These are phyloP conservation scores for Fusarium sterilihyphosum DNA, from an alignment of 2,329 filamentous ascomycete genomes.

Conservation along the genomic window DNA sequence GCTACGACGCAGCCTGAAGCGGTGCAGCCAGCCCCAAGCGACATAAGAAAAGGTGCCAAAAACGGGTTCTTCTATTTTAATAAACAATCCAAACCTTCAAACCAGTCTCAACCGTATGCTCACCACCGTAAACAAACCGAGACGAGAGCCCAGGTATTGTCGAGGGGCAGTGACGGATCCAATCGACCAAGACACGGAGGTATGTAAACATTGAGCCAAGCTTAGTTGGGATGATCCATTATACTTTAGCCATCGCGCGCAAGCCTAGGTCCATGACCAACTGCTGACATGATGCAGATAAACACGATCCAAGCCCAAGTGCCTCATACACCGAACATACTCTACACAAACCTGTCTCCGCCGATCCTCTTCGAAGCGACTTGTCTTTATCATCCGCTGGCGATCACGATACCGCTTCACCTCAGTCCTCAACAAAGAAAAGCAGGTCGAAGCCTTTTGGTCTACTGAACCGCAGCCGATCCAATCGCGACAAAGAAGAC, in stretches of 20 bases:
- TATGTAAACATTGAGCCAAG: constrained; percentile 43
- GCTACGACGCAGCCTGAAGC: constrained; percentile 19
- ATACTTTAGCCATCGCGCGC: constrained; percentile 29
- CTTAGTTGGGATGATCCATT: constrained; percentile 21
- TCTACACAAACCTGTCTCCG: constrained; percentile 52
- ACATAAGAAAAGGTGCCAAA: constrained; percentile 57
- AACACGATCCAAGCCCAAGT: constrained; percentile 33
- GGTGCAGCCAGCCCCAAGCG: constrained; percentile 42
- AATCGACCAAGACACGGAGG: constrained; percentile 46
- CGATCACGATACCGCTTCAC: constrained; percentile 55
- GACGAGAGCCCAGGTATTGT: constrained; percentile 51
- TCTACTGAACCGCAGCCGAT: constrained; percentile 62
- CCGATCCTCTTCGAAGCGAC: constrained; percentile 61
- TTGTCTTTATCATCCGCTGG: constrained; percentile 61
- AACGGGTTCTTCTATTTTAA: constrained; percentile 63
- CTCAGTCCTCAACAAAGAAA: constrained; percentile 54
- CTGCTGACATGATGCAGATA: constrained; percentile 37
- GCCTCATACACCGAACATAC: constrained; percentile 44
- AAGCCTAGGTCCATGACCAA: constrained; percentile 18
- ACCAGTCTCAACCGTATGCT: constrained; percentile 43
- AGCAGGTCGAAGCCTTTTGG: constrained; percentile 66
- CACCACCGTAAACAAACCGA: constrained; percentile 47
- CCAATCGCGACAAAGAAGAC: constrained; percentile 61
- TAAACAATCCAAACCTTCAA: constrained; percentile 56
- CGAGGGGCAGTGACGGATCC: constrained; percentile 50